Evolutionary conservation across 2,329 filamentous ascomycete genomes (phyloP), one percentile per base, ranked within the genome.

Genomic region (Fusarium subglutinans): DNA sequence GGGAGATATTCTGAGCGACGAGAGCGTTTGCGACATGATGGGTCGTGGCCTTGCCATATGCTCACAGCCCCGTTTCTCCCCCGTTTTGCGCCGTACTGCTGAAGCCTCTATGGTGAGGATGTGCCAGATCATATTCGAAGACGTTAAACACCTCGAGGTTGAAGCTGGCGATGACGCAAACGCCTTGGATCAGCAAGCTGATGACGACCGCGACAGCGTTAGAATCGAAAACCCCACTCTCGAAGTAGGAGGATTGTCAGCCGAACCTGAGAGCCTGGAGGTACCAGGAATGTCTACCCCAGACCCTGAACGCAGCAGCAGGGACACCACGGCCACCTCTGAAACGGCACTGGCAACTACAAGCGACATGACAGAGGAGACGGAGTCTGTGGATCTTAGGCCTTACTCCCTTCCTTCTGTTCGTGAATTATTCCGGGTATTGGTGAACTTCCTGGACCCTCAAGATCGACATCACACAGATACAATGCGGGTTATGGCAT

Each of bases 21-120:
- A 98, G 84, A 98, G 96, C 80, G 95, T 99, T 17, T 99, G 97
- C 81, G 95, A 98, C 81, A 98, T 99, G 95, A 98, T 99, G 96
- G 96, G 98, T 81, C 96, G 95, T 4, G 96, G 96, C 3, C 84
- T 99, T 75, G 98, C 95, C 80, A 98, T 99, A 86, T 99, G 96
- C 86, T 99, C 96, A 73, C 95, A 98, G 80, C 90, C 94, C 63
- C 91, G 96, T 63, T 91, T 98, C 70, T 98, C 95, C 15, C 95
- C 98, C 78, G 91, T 98, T 8, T 86, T 99, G 62, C 91, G 96
- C 73, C 90, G 95, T 73, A 97, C 95, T 26, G 96, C 96, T 5
- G 96, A 99, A 83, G 96, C 97, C 79, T 93, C 95, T 62, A 98
- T 99, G 95, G 94, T 98, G 51, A 94, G 94, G 76, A 99, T 99